Evolutionary conservation across 1,284 basidiomycete genomes (phyloP).

Genomic region (Retiboletus flavoniger): DNA sequence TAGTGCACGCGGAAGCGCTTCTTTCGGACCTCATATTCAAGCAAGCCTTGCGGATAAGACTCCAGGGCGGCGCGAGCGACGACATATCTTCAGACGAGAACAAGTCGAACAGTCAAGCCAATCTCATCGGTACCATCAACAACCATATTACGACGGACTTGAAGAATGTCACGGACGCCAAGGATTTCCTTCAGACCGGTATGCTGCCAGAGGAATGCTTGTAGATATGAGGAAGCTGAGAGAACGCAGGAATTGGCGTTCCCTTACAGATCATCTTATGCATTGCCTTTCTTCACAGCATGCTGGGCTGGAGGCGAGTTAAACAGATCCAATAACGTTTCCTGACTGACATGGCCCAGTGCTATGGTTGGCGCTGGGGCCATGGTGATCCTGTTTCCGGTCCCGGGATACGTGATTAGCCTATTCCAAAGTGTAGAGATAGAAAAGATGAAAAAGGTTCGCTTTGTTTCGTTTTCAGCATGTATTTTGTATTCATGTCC

Average conservation of each 20-base stretch:
- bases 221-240: background rate
- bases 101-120: background rate
- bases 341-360: conserved; percentile 4
- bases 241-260: conserved; percentile 35
- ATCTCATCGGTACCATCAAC: conserved; percentile 52
- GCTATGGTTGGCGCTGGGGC: conserved; percentile 15
- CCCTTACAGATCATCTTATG: conserved; percentile 48
- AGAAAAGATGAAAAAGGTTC: conserved; percentile 20
- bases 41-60: conserved; percentile 54
- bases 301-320: conserved; percentile 43
- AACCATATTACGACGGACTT: conserved; percentile 54
- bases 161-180: conserved; percentile 43
- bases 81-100: background rate
- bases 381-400: conserved; percentile 14
- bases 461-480: background rate
- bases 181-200: conserved; percentile 42
- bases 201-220: background rate
- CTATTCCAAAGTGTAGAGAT: conserved; percentile 15
- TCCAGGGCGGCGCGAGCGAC: conserved; percentile 36
- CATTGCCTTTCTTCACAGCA: conserved; percentile 45
- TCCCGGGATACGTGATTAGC: conserved; percentile 14
- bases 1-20: conserved; percentile 41
- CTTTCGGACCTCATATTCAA: conserved; percentile 59
- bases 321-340: background rate
- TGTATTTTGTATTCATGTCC: background rate